Base-by-base conservation (phyloP, 208 protist species). In the Leptomonas pyrrhocoris region DNA sequence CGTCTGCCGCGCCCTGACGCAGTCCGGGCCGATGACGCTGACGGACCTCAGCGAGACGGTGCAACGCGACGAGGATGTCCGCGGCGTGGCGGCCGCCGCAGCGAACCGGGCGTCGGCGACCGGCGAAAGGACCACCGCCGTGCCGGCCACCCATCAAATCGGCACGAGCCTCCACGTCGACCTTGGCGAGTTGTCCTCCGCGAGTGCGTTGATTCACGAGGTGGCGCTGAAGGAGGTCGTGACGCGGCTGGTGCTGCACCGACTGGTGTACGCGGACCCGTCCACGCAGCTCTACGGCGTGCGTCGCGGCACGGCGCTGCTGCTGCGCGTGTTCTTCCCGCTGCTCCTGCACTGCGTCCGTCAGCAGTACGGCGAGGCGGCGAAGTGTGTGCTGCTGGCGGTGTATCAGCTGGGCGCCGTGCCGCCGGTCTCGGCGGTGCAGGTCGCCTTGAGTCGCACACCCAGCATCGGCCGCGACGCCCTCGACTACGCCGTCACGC, bases 171-270 rank as follows among this genome's bases (percentile, higher is more conserved):
- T 76, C 15, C 62, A 51, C 38, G 55, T 76, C 8, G 51, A 76
- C 34, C 34, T 69, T 8, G 70, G 50, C 0, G 70, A 61, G 34
- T 31, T 68, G n/a, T 23, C 61, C 5, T 68, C 62, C 6, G 70
- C 49, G 16, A 63, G 51, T 5, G 70, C 63, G 11, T 31, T 76
- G 15, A 76, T 76, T 36, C 70, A 76, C 55, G 89, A 94, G 63
- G 82, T 77, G 18, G 83, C 90, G 8, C 73, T 95, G 48, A 90
- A 88, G 66, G 85, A 95, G 65, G 46, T 90, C 36, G 66, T 95
- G 59, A 71, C 84, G 65, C 86, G 84, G 7, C 85, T 95, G 7
- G 69, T 93, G 31, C 73, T 92, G 45, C 90, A 95, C 66, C 90
- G 90, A 54, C 73, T 92, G 40, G 74, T 91, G 31, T 62, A 62